These are phyloP conservation scores for Sporisorium scitamineum DNA, from an alignment of 1,284 basidiomycete genomes.

Conservation along the genomic window DNA sequence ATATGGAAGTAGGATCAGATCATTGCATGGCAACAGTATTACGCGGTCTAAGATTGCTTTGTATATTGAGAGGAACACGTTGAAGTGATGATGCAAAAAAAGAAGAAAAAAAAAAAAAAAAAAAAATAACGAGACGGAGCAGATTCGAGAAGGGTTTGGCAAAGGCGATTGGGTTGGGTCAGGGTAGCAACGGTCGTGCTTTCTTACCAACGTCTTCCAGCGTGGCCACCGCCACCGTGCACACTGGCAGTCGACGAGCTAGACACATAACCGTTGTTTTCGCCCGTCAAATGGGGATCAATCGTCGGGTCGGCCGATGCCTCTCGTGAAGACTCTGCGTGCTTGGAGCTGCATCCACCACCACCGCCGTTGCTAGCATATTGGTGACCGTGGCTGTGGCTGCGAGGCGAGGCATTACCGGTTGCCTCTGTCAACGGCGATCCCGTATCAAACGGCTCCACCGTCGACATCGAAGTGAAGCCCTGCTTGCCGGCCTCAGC, in stretches of 20 bases:
- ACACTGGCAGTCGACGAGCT: conserved; percentile 10
- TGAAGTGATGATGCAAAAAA: background rate
- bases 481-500: conserved; percentile 5
- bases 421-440: conserved; percentile 41
- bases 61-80: background rate
- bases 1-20: too few species aligned
- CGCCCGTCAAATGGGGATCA: conserved; percentile 11
- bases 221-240: background rate
- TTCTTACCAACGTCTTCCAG: conserved; percentile 9
- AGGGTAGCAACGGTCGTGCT: background rate
- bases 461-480: conserved; percentile 1
- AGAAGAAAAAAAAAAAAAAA: too few species aligned
- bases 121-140: too few species aligned
- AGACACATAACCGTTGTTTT: background rate
- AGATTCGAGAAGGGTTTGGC: too few species aligned
- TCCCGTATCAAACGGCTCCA: conserved; percentile 26
- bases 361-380: background rate
- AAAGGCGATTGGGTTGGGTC: background rate
- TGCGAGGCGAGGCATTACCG: conserved; percentile 23
- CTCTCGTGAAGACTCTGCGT: background rate
- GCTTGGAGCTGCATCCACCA: background rate
- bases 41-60: too few species aligned
- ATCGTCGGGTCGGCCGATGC: background rate
- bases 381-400: background rate
- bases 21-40: too few species aligned